A percentile compares a stretch with the other conserved stretches of the same genome.
Conservation (phyloP, 2,329 filamentous ascomycete genomes). For the Colletotrichum eleusines region DNA sequence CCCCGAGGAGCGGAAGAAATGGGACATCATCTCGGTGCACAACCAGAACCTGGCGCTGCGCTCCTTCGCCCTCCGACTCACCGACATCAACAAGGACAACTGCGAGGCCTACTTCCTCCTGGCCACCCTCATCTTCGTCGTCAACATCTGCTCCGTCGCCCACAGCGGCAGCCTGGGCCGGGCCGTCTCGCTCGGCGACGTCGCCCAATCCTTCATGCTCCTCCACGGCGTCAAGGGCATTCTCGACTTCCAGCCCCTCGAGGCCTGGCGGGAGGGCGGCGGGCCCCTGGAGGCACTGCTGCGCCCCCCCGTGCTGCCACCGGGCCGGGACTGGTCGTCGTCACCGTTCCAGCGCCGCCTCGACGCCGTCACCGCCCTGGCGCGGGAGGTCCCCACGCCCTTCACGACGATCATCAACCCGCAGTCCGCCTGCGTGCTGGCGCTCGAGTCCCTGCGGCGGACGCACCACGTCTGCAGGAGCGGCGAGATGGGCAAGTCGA, state of each 20-base stretch:
- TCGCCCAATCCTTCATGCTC: constrained; percentile 50
- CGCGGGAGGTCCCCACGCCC: constrained; percentile 28
- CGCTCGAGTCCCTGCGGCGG: constrained; percentile 39
- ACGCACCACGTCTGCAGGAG: constrained; percentile 16
- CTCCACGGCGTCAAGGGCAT: constrained; percentile 50
- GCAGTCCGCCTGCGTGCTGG: constrained; percentile 39
- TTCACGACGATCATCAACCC: constrained; percentile 32
- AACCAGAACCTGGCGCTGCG: constrained; percentile 50
- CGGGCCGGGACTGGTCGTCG: background rate
- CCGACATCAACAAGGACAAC: constrained; percentile 47
- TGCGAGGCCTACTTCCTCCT: constrained; percentile 51
- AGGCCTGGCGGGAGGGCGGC: constrained; percentile 43
- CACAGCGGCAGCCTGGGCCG: constrained; percentile 14
- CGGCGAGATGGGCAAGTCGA: constrained; percentile 10
- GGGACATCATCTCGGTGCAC: constrained; percentile 48
- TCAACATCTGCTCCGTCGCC: constrained; percentile 49
- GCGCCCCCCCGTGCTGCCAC: background rate
- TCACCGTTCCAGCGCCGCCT: constrained; percentile 34
- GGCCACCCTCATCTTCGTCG: constrained; percentile 49
- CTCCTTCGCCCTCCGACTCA: constrained; percentile 47
- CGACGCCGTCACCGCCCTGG: constrained; percentile 35
- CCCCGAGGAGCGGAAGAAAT: constrained; percentile 44
- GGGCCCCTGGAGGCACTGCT: constrained; percentile 40
- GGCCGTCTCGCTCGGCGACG: constrained; percentile 46
- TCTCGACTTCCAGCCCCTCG: constrained; percentile 45